A percentile compares a stretch with the other conserved stretches of the same genome.
Evolutionary conservation across 2,329 filamentous ascomycete species (phyloP).

Genomic region (Fusarium keratoplasticum): DNA sequence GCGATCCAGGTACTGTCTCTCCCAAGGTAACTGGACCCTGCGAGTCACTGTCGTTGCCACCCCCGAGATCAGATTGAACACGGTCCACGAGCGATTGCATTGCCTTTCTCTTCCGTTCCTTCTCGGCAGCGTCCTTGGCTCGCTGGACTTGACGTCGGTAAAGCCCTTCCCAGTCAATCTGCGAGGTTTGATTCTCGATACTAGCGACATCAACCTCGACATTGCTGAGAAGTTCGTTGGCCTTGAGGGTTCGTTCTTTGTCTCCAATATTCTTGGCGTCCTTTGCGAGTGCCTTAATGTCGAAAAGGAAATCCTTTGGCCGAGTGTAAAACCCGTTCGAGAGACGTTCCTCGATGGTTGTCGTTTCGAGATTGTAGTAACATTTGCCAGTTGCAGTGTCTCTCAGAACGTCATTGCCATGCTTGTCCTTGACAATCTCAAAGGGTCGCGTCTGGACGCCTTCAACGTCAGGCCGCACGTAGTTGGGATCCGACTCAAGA

Average conservation of each 20-base stretch:
- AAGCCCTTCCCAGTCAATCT: constrained; percentile 84
- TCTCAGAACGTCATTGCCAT: constrained; percentile 80
- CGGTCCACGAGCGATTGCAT: constrained; percentile 66
- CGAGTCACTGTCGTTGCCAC: constrained; percentile 65
- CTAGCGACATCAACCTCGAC: constrained; percentile 92
- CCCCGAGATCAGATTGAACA: constrained; percentile 63
- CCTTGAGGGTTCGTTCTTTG: constrained; percentile 83
- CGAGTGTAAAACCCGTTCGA: constrained; percentile 97
- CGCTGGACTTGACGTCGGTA: constrained; percentile 79
- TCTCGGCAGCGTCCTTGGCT: constrained; percentile 68
- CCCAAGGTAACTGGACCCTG: constrained; percentile 71
- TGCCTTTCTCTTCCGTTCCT: constrained; percentile 71
- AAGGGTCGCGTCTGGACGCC: constrained; percentile 75
- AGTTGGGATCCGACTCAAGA: constrained; percentile 82
- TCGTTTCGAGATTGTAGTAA: constrained; percentile 94
- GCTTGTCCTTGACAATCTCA: constrained; percentile 81
- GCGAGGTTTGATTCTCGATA: constrained; percentile 75
- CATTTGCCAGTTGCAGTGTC: constrained; percentile 84
- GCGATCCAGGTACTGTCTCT: constrained; percentile 69
- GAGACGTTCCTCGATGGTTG: constrained; percentile 93
- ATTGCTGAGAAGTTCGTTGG: constrained; percentile 91
- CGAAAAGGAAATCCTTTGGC: constrained; percentile 87
- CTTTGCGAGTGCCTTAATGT: constrained; percentile 86
- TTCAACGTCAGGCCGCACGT: constrained; percentile 68
- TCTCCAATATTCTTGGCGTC: constrained; percentile 89